A percentile compares a stretch with the other conserved stretches of the same genome.
These are phyloP conservation scores for Phytophthora meadii DNA, from an alignment of 352 stramenopile genomes.

Conservation along the genomic window DNA sequence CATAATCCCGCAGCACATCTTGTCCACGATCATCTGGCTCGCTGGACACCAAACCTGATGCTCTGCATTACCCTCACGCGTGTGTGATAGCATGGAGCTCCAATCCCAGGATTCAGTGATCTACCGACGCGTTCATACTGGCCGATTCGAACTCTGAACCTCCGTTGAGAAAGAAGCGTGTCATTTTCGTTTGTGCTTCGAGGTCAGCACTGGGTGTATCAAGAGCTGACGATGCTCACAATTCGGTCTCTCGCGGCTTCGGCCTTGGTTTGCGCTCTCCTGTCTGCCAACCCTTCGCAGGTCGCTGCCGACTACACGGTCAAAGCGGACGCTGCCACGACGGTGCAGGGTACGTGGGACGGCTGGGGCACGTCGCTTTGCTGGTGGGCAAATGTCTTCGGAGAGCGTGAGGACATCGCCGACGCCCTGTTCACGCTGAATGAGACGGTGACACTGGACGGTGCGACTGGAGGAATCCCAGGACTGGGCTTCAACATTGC, in stretches of 20 bases:
- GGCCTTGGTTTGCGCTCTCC: slow-evolving; percentile 20
- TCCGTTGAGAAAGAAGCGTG: background rate
- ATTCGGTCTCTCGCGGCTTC: slow-evolving; percentile 29
- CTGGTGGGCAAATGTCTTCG: slow-evolving; percentile 71
- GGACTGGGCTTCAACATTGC: slow-evolving; percentile 62
- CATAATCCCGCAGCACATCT: slow-evolving; percentile 7
- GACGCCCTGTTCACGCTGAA: slow-evolving; percentile 64
- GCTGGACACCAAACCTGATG: slow-evolving; percentile 9
- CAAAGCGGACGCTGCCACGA: slow-evolving; percentile 26
- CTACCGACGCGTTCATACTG: background rate
- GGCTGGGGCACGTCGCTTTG: slow-evolving; percentile 66
- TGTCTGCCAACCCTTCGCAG: slow-evolving; percentile 15
- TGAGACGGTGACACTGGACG: slow-evolving; percentile 37
- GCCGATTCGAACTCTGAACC: background rate
- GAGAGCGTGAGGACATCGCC: slow-evolving; percentile 48
- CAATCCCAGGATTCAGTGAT: slow-evolving; percentile 13
- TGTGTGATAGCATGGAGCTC: too few relatives aligned
- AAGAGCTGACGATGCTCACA: slow-evolving; percentile 19
- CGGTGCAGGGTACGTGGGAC: slow-evolving; percentile 44
- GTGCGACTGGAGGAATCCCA: slow-evolving; percentile 33
- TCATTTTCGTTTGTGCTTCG: slow-evolving; percentile 25
- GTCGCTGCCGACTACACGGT: slow-evolving; percentile 35
- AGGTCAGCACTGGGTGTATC: background rate
- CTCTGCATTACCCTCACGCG: background rate
- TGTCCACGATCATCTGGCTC: slow-evolving; percentile 10